Evolutionary conservation across 2,329 filamentous ascomycete genomes (phyloP), one percentile per base, ranked within the genome.

Genomic region (Cytospora schulzeri): DNA sequence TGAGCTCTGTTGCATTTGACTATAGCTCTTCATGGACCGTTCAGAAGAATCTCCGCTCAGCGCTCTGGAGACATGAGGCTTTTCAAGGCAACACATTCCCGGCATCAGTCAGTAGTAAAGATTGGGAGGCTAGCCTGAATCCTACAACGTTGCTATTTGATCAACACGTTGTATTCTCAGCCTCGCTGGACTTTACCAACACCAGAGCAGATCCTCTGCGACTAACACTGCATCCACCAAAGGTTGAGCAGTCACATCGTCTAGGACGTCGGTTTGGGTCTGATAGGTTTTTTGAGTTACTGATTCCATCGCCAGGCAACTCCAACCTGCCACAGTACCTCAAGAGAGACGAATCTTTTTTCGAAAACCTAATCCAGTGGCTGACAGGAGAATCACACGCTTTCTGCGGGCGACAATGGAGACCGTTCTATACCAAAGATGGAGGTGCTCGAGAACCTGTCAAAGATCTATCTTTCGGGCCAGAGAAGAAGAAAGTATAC

Each of bases 211-310:
- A 81, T 0, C 59, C 82, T 0, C 84, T 85, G 64, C 66, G 70
- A 0, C 69, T 88, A 5, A 76, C 76, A 6, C 76, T 88, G 12
- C 75, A 79, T 2, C 80, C 83, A 0, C 69, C 87, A 1, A 76
- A 74, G 12, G 70, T 86, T 1, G 82, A 85, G 29, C 70, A 77
- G 3, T 76, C 81, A 0, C 79, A 86, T 71, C 81, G 86, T 1
- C 72, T 88, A 0, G 75, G 76, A 24, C 80, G 86, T 15, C 81
- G 80, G 5, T 87, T 87, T 67, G 85, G 86, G 0, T 73, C 80
- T 0, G 85, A 89, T 67, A 79, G 86, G 0, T 88, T 88, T 54
- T 66, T 89, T 1, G 84, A 88, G 60, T 64, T 89, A 0, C 71
- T 79, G 5, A 75, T 88, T 6, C 85, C 86, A 0, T 77, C 77